Percentiles rank a stretch among this genome's conserved stretches.
These are phyloP conservation scores for Phaeomoniella chlamydospora DNA, from an alignment of 2,329 filamentous ascomycete genomes.

Conservation along the genomic window DNA sequence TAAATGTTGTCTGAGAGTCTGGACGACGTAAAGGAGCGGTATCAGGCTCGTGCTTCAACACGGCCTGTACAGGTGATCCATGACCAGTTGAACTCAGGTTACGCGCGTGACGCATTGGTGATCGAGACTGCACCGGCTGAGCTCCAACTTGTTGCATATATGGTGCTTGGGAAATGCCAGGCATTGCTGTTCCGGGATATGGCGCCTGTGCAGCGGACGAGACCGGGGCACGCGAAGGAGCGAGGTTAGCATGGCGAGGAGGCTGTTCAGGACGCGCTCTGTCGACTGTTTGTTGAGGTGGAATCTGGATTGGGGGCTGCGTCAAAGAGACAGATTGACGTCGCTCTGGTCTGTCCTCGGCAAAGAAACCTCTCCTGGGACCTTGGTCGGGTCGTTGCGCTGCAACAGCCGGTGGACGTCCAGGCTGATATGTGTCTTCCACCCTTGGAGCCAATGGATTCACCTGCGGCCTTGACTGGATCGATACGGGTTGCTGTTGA, in stretches of 20 bases:
- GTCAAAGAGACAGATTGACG: constrained; percentile 2
- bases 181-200: constrained; percentile 5
- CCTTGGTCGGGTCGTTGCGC: constrained; percentile 20
- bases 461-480: background rate
- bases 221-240: constrained; percentile 12
- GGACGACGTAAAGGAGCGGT: constrained; percentile 18
- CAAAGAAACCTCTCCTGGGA: constrained; percentile 29
- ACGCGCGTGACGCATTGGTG: constrained; percentile 18
- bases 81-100: constrained; percentile 19
- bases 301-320: constrained; percentile 2
- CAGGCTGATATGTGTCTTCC: constrained; percentile 19
- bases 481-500: background rate
- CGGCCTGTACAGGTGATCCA: constrained; percentile 16
- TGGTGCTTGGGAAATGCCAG: constrained; percentile 11
- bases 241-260: constrained; percentile 10
- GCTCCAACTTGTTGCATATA: constrained; percentile 15
- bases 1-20: constrained; percentile 2
- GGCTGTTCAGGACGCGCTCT: constrained; percentile 4
- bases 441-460: background rate
- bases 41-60: constrained; percentile 17
- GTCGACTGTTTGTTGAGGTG: constrained; percentile 1
- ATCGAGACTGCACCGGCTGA: constrained; percentile 11
- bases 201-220: background rate
- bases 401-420: constrained; percentile 16
- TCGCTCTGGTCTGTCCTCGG: constrained; percentile 22